Evolutionary conservation across 2,329 filamentous ascomycete species (phyloP), one percentile per base, ranked within the genome.

Genomic region (Scedosporium minutisporum): DNA sequence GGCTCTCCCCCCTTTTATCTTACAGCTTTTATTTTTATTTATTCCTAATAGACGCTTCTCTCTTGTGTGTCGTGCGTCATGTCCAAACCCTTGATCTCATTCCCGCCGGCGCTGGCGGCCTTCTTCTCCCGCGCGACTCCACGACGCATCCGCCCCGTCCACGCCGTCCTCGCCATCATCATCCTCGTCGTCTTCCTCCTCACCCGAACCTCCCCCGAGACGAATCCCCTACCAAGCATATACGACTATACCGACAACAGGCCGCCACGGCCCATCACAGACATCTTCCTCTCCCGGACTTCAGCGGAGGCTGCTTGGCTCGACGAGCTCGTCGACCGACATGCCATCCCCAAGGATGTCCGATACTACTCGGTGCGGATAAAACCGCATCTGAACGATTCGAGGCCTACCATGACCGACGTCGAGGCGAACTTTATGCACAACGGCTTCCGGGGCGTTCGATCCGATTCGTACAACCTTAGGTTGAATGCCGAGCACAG

Each of bases 301-400:
- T 75, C 25, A 71, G 71, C 4, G 9, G 65, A 71, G 46, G 71
- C 72, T 1, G 67, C 68, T 18, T 76, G 74, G 74, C 67, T 69
- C 46, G 70, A 71, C 2, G 74, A 72, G 72, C 69, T 69, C 65
- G 66, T 75, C n/a, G 67, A 68, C 10, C 68, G 67, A 4, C 66
- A 68, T 29, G 70, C 69, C 64, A 67, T 72, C 64, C 65, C 66
- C 62, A 67, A 68, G 25, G 67, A 69, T 38, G 38, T 62, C 21
- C 51, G 60, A 9, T 62, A 62, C 60, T 62, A 58, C 60, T 62
- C 60, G 51, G 38, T 58, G 29, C 51, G 51, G 18, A 58, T 62
- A 48, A 62, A 62, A 58, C 60, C 60, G 33, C 29, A 33, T 14
- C 53, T 46, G 38, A 62, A 62, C 41, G 51, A 44, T 27, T 46